phyloP scores from a whole-genome alignment of 2,329 filamentous ascomycete species.

The Aurifilum marmelostoma region DNA sequence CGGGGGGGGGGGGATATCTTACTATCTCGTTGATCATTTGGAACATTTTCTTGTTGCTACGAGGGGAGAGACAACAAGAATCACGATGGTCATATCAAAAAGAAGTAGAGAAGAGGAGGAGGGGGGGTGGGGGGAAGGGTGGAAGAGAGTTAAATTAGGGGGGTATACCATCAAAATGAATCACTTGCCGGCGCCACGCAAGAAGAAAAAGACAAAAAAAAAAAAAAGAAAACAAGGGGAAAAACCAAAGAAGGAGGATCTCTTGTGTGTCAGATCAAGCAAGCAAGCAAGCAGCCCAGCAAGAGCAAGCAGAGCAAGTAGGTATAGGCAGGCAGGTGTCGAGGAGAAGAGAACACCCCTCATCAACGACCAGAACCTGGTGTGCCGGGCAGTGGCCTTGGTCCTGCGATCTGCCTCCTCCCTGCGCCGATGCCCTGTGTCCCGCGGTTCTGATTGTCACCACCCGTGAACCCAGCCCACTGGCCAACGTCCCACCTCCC shows the following conservation, averaged over 20 bases:
- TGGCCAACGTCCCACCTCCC: conserved; percentile 77
- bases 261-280: conserved; percentile 4
- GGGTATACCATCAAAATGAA: conserved; percentile 16
- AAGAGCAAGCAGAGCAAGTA: background rate
- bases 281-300: conserved; percentile 1
- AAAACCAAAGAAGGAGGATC: background rate
- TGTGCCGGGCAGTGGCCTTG: conserved; percentile 63
- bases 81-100: background rate
- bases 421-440: conserved; percentile 68
- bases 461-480: conserved; percentile 74
- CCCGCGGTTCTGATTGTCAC: conserved; percentile 73
- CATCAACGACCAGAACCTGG: conserved; percentile 15
- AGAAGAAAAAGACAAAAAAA: background rate
- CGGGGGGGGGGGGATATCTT: too few relatives aligned
- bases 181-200: conserved; percentile 9
- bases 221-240: background rate
- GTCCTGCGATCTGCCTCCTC: conserved; percentile 78
- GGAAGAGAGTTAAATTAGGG: conserved; percentile 1
- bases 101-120: background rate
- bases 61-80: background rate
- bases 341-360: background rate
- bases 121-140: too few relatives aligned
- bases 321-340: background rate
- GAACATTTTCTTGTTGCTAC: background rate
- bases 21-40: background rate